Conservation (phyloP, 768 basidiomycete species). For the Lyophyllum atratum region DNA sequence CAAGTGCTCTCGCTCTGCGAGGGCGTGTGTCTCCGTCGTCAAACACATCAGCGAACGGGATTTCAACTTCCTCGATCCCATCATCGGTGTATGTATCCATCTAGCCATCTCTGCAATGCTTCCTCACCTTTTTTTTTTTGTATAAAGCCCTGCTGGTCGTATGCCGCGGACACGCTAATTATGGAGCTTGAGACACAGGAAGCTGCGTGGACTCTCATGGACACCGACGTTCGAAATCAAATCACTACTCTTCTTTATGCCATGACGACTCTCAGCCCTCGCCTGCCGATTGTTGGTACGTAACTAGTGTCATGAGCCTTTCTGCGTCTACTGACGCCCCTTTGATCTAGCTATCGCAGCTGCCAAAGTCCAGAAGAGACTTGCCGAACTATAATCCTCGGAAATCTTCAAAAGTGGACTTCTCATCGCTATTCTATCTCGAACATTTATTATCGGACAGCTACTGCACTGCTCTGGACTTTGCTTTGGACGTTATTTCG, state of each 20-base stretch:
- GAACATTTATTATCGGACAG: constrained; percentile 16
- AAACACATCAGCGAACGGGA: constrained; percentile 66
- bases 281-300: constrained; percentile 60
- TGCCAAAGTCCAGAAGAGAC: constrained; percentile 43
- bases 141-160: constrained; percentile 69
- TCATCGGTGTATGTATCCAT: constrained; percentile 60
- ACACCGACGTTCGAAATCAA: constrained; percentile 63
- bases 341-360: constrained; percentile 35
- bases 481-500: constrained; percentile 14
- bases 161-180: constrained; percentile 65
- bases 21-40: constrained; percentile 58
- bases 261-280: constrained; percentile 59
- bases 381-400: constrained; percentile 28
- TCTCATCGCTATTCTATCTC: constrained; percentile 1
- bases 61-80: constrained; percentile 74
- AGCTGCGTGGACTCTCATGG: constrained; percentile 61
- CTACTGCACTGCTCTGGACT: constrained; percentile 8
- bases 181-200: constrained; percentile 67
- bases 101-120: constrained; percentile 1
- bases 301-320: constrained; percentile 1
- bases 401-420: constrained; percentile 4
- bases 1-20: constrained; percentile 67
- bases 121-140: constrained; percentile 8
- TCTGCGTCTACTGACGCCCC: neutral
- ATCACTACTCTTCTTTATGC: constrained; percentile 62